Base-by-base conservation (phyloP, 768 basidiomycete species). In the Kwoniella sp. region DNA sequence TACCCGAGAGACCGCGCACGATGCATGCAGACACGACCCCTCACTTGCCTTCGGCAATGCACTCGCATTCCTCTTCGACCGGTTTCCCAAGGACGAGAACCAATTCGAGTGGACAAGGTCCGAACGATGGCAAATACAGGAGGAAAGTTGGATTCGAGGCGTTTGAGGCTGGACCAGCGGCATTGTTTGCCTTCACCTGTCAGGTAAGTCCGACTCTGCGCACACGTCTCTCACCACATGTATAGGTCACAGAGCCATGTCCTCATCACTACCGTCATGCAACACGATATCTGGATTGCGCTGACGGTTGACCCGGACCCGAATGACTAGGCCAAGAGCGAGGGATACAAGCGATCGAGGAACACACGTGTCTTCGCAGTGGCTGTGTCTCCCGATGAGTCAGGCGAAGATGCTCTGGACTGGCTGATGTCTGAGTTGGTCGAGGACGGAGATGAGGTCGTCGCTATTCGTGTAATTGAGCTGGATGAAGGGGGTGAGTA, bases 381-480 rank as follows among this genome's bases (percentile, higher is more conserved):
- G 63, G 94, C 94, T 0, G 85, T 91, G 0, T 90, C 90, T 48
- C 83, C 88, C 0, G 93, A 96, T 71, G 93, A 95, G 81, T 90
- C 89, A 63, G 94, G 94, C 0, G 81, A 84, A 6, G 87, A 92
- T 71, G 94, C 95, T 0, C 82, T 98, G 8, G 91, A 96, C 60
- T 99, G 95, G 95, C 83, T 86, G n/a, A 83, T 97, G 27, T 90
- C 91, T 70, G 84, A 85, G 33, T 83, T 99, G 12, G 86, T 88
- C 8, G 82, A 83, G 60, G 80, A 81, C 62, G 90, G 91, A 1
- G 95, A 98, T 77, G 95, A 98, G 80, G 82, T 98, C 22, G 87
- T 99, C 60, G 89, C 97, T 9, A 90, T 91, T 61, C 83, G 95
- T 37, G 95, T 95, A 0, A 86, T 95, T 15, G 92, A 95, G 66